A percentile compares a stretch with the other conserved stretches of the same genome.
Evolutionary conservation across 1,284 basidiomycete genomes (phyloP).

Genomic region (Sphagnurus paluster): DNA sequence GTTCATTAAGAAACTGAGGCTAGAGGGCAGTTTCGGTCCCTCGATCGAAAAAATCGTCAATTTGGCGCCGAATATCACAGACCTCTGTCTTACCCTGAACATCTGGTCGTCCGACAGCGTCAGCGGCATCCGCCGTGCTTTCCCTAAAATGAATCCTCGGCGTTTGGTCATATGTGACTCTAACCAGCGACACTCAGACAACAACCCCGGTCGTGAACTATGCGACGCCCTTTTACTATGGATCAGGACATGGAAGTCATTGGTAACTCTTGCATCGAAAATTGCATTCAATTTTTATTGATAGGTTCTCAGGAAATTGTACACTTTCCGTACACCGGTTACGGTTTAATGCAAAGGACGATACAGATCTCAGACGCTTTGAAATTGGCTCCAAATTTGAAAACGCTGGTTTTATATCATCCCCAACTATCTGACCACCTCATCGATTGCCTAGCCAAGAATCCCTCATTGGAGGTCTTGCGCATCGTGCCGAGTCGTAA

Average conservation of each 20-base stretch:
- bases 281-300: neutral
- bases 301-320: neutral
- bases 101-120: constrained; percentile 22
- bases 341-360: neutral
- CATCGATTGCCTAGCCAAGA: neutral
- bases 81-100: constrained; percentile 21
- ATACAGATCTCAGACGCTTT: neutral
- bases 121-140: constrained; percentile 17
- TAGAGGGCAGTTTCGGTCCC: constrained; percentile 27
- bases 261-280: neutral
- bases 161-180: constrained; percentile 18
- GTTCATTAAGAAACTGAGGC: constrained; percentile 25
- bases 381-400: neutral
- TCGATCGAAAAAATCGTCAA: constrained; percentile 20
- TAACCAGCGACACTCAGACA: neutral
- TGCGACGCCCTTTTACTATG: neutral
- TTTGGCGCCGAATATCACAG: constrained; percentile 20
- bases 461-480: neutral
- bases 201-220: neutral
- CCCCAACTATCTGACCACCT: neutral
- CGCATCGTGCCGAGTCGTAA: neutral
- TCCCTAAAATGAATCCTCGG: constrained; percentile 15
- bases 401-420: neutral
- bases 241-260: neutral
- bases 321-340: neutral